Evolutionary conservation across 2,329 filamentous ascomycete species (phyloP).

Genomic region (Kalmusia sp.): DNA sequence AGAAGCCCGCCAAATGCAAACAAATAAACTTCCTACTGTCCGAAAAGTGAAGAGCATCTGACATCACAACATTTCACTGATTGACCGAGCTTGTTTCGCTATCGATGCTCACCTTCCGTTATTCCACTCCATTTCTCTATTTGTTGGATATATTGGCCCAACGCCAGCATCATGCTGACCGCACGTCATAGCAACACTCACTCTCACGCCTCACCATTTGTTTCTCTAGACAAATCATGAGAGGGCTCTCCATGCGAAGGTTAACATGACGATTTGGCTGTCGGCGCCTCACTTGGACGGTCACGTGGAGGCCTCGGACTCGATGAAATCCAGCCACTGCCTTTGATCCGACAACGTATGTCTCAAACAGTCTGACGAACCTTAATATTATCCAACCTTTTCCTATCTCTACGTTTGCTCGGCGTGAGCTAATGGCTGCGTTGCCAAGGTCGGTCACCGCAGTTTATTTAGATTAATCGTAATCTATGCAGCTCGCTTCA

Average conservation of each 20-base stretch:
- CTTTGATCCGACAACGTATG: conserved; percentile 19
- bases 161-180: background rate
- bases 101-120: no score
- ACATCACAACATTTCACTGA: no score
- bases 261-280: no score
- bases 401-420: conserved; percentile 10
- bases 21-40: no score
- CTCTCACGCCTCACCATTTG: background rate
- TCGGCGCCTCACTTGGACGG: no score
- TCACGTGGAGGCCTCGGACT: background rate
- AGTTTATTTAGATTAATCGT: conserved; percentile 27
- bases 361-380: conserved; percentile 1
- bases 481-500: conserved; percentile 28
- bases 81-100: no score
- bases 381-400: conserved; percentile 12
- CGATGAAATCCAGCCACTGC: background rate
- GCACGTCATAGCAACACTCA: background rate
- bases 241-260: no score
- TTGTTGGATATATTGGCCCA: background rate
- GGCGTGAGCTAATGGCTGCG: conserved; percentile 11
- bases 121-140: background rate
- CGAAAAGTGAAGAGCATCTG: no score
- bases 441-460: conserved; percentile 22
- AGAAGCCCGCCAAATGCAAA: no score
- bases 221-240: no score